phyloP scores from a whole-genome alignment of 2,329 filamentous ascomycete genomes.

The Thermothelomyces thermophilus region DNA sequence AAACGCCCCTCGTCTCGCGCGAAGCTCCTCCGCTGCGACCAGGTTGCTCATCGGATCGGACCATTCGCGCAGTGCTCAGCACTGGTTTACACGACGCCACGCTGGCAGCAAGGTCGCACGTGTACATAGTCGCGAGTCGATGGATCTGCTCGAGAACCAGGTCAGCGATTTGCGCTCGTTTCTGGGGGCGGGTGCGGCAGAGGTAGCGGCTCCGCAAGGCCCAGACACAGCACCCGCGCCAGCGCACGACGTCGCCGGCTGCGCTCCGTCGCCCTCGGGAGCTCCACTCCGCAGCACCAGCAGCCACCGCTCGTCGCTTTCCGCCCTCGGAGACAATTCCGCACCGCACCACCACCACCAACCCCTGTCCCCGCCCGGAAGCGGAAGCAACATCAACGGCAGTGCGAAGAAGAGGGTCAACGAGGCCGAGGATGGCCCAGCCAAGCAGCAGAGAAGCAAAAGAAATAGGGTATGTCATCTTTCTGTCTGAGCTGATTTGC shows the following conservation, averaged over 20 bases:
- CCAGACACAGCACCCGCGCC: slow-evolving; percentile 11
- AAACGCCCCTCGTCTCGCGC: too few species aligned
- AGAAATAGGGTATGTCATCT: slow-evolving; percentile 43
- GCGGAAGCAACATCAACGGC: slow-evolving; percentile 20
- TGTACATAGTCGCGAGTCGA: slow-evolving; percentile 25
- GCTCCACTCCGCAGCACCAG: slow-evolving; percentile 23
- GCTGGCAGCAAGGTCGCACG: too few species aligned
- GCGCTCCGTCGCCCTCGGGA: background rate
- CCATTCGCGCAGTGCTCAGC: background rate
- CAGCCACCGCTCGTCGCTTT: slow-evolving; percentile 26
- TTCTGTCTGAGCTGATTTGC: too few species aligned
- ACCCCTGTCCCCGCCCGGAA: slow-evolving; percentile 22
- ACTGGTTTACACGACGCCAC: too few species aligned
- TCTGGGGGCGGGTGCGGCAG: slow-evolving; percentile 34
- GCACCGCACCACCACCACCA: slow-evolving; percentile 29
- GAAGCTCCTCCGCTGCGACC: too few species aligned
- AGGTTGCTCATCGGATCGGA: background rate
- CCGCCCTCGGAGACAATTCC: slow-evolving; percentile 45
- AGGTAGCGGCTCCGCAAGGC: slow-evolving; percentile 22
- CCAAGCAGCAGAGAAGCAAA: slow-evolving; percentile 53
- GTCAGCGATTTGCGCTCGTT: slow-evolving; percentile 47
- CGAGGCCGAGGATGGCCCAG: slow-evolving; percentile 35
- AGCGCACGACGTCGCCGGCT: slow-evolving; percentile 12
- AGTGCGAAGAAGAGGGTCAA: slow-evolving; percentile 33
- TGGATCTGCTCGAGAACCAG: slow-evolving; percentile 51